A percentile compares a stretch with the other conserved stretches of the same genome.
Evolutionary conservation across 352 stramenopile species (phyloP).

Genomic region (Hyaloperonospora arabidopsidis): DNA sequence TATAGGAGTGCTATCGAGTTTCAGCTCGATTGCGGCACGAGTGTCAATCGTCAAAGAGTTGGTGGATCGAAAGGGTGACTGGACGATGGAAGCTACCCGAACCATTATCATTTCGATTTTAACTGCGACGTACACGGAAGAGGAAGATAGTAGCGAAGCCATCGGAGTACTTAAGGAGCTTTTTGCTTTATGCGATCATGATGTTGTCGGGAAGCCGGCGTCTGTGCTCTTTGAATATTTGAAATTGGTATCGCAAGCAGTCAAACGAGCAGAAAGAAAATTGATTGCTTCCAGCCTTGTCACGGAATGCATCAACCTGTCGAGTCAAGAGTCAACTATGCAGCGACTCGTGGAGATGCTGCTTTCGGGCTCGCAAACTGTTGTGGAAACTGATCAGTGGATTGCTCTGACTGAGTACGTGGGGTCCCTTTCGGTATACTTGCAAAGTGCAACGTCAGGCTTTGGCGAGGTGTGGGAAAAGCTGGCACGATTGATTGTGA

Average conservation of each 20-base stretch:
- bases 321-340: constrained; percentile 26
- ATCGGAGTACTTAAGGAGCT: constrained; percentile 15
- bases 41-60: constrained; percentile 14
- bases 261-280: constrained; percentile 14
- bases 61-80: constrained; percentile 17
- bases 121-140: constrained; percentile 3
- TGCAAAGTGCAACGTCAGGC: constrained; percentile 15
- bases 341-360: constrained; percentile 28
- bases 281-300: background rate
- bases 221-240: constrained; percentile 26
- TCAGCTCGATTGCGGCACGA: constrained; percentile 14
- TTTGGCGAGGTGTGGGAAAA: constrained; percentile 53
- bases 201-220: constrained; percentile 3
- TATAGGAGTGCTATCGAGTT: constrained; percentile 18
- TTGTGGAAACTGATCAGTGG: constrained; percentile 40
- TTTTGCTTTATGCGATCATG: constrained; percentile 18
- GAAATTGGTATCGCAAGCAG: constrained; percentile 12
- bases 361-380: constrained; percentile 21
- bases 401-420: constrained; percentile 33
- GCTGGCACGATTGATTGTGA: constrained; percentile 40
- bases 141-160: constrained; percentile 13
- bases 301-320: constrained; percentile 24
- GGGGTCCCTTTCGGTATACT: constrained; percentile 22
- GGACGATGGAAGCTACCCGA: constrained; percentile 21
- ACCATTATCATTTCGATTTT: constrained; percentile 26